Base-by-base conservation (phyloP, 2,329 filamentous ascomycete genomes). In the Nectriaceae sp. region DNA sequence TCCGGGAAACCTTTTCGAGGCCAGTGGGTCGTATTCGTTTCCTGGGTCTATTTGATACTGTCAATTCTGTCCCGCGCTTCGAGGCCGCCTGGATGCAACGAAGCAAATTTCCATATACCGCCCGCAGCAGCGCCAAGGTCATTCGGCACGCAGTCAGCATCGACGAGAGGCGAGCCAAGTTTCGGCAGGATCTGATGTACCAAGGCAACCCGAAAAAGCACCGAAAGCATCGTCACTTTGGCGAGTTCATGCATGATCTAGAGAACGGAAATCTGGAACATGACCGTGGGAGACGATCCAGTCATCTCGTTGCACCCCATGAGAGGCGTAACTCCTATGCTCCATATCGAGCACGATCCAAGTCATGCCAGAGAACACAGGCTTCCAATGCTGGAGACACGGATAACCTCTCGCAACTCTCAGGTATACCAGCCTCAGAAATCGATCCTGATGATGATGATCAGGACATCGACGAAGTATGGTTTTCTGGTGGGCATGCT, bases 401-500 rank as follows among this genome's bases (percentile, higher is more conserved):
- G 2, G 55, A 68, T 19, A 56, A 54, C 1, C 42, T 59, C 37
- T 70, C 72, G 2, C 63, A 66, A 11, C 40, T 59, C 1, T 71
- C 71, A 0, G 64, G 62, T 0, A 39, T 65, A 0, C 54, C 58
- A 0, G 57, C 61, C 1, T 63, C 60, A 16, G 64, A 66, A 4
- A 44, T 51, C 3, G 54, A 65, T n/a, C 71, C 73, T 1, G 71
- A 75, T 5, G 74, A 72, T 0, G 74, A 78, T 19, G 74, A 77
- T 1, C 88, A 92, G 61, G 87, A 93, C 56, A 87, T 93, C 40
- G 80, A 89, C 50, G 89, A 94, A 60, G 80, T 93, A 1, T 89
- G 87, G 86, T 94, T 94, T 60, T 77, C 88, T 0, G 89, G 89
- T 8, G 84, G 85, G 11, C 89, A 95, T 54, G 89, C 83, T 2